phyloP scores from a whole-genome alignment of 441 rosid species.

The Eutrema salsugineum region DNA sequence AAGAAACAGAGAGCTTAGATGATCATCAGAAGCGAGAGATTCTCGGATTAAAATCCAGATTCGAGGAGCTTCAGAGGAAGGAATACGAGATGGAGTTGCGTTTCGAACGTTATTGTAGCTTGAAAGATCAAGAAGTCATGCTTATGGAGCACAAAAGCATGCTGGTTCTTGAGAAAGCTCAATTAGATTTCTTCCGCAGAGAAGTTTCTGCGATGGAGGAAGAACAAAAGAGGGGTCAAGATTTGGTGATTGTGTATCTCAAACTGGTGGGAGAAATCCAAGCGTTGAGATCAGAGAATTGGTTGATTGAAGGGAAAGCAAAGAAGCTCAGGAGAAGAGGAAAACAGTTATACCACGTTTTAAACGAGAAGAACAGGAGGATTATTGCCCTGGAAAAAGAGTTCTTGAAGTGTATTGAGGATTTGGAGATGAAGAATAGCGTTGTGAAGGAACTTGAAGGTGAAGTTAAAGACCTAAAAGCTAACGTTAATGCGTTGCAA shows the following conservation, averaged over 20 bases:
- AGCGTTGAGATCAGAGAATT: constrained; percentile 35
- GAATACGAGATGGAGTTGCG: constrained; percentile 39
- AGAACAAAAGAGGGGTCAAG: constrained; percentile 42
- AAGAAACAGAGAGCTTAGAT: constrained; percentile 20
- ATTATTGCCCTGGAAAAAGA: constrained; percentile 39
- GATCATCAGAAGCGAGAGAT: constrained; percentile 36
- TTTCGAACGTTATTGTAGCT: constrained; percentile 42
- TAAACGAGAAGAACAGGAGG: constrained; percentile 36
- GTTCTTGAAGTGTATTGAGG: constrained; percentile 28
- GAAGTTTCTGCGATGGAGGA: constrained; percentile 48
- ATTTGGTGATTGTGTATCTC: constrained; percentile 36
- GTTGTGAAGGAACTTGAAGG: constrained; percentile 41
- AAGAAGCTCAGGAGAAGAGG: constrained; percentile 44
- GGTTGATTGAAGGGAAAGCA: constrained; percentile 43
- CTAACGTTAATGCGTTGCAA: constrained; percentile 29
- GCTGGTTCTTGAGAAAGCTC: constrained; percentile 40
- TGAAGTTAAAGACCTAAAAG: constrained; percentile 37
- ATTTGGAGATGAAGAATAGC: constrained; percentile 28
- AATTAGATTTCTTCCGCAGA: constrained; percentile 40
- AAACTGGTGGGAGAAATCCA: constrained; percentile 38
- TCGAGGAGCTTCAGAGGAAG: constrained; percentile 51
- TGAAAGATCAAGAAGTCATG: constrained; percentile 56
- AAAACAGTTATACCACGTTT: constrained; percentile 29
- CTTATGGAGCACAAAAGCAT: constrained; percentile 48
- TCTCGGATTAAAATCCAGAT: constrained; percentile 28